phyloP scores from a whole-genome alignment of 495 filamentous ascomycete species.

The Tuber umbilicatum region DNA sequence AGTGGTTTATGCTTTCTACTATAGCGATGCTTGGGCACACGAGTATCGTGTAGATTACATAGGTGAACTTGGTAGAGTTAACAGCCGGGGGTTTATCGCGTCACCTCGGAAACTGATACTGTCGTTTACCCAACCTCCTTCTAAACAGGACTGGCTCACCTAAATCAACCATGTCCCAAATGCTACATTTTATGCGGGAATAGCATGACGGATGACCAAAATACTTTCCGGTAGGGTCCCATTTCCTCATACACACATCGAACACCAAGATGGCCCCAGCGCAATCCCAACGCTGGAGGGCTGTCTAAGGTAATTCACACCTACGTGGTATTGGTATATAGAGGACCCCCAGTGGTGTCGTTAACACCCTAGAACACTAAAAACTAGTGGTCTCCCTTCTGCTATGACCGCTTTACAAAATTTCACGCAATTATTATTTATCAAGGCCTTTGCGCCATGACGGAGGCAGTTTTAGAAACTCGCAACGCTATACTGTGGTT shows the following conservation, averaged over 20 bases:
- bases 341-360: neutral
- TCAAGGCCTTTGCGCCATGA: neutral
- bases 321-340: neutral
- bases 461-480: neutral
- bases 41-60: neutral
- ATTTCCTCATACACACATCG: neutral
- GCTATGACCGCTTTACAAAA: slow-evolving; percentile 3
- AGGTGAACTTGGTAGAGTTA: neutral
- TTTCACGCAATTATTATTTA: neutral
- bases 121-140: neutral
- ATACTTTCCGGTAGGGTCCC: neutral
- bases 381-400: neutral
- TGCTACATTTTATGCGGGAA: neutral
- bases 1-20: neutral
- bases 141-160: neutral
- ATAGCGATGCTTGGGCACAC: neutral
- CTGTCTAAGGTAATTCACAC: neutral
- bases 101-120: neutral
- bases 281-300: neutral
- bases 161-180: neutral
- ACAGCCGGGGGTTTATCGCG: neutral
- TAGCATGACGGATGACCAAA: neutral
- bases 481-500: neutral
- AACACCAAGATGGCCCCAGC: neutral
- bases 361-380: neutral